Evolutionary conservation across 2,329 filamentous ascomycete species (phyloP), one percentile per base, ranked within the genome.

Genomic region (Volutella citrinella): DNA sequence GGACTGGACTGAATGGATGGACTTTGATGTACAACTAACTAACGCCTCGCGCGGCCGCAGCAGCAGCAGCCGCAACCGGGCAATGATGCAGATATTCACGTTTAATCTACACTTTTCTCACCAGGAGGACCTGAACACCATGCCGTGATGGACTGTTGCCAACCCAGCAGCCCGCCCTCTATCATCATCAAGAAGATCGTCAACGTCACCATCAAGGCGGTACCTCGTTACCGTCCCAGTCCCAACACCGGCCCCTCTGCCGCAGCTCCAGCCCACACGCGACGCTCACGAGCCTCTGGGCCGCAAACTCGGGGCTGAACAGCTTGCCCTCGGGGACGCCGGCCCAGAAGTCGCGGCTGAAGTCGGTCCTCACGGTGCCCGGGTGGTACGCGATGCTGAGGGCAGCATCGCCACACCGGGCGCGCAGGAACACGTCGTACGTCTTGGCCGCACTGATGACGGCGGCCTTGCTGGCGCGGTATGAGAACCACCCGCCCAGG

Each of bases 401-500:
- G 0, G 83, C 84, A 32, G 76, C 78, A 1, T 75, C 72, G 1
- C 72, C 78, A 38, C 74, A 72, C 25, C 71, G 68, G 5, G 71
- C 66, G 21, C 61, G 60, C 19, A 93, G 61, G 52, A 80, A 75
- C 18, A 84, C 70, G 56, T 93, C 87, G 42, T 88, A 80, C 7
- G 76, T 83, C 61, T 81, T 85, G 7, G 78, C 77, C 10, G 88
- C 38, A 52, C 82, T 82, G 45, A 82, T 87, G 5, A 91, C 78
- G 3, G 73, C 85, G 0, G 85, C 78, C 60, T 93, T 94, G 33
- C 77, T 82, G 7, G 82, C 77, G 11, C 87, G 80, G 59, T 93
- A 93, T 36, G 74, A 80, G 59, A 88, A 94, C 87, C 87, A 93
- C 0, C 87, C 87, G 4, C 87, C 87, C 0, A 81, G 67, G 3